Evolutionary conservation across 371 early-diverging fungal genomes (phyloP), one percentile per base, ranked within the genome.

Genomic region (Syncephalastrum sp.): DNA sequence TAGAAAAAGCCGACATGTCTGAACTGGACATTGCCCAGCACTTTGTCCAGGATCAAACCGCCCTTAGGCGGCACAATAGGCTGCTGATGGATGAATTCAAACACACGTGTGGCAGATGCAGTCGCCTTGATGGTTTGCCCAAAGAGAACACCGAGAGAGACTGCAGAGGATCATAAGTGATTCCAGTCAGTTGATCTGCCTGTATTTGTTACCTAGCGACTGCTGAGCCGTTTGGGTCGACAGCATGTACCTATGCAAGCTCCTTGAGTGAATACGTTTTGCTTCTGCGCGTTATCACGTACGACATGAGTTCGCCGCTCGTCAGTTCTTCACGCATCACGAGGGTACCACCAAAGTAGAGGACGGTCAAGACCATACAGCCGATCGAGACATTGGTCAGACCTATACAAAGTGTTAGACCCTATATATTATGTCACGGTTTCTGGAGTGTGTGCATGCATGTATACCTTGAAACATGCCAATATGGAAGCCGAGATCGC

Each of bases 181-280:
- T 6, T 53, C 14, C 3, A 47, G 49, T n/a, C 42, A 53, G 21
- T 38, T 12, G n/a, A 42, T 44, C 38, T 41, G 24, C 27, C 17
- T 19, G 6, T 13, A n/a, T 16, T 15, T 14, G 24, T 51, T 68
- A 73, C 84, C 87, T 23, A 91, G 68, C 5, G 93, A 85, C 47
- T 81, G 77, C 53, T 92, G 91, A 0, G 91, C 85, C 7, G 82
- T 82, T 66, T 93, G 91, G 3, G 86, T 87, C 4, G 91, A 85
- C 2, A 91, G 65, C 87, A 91, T 81, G 59, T 88, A 92, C 0
- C 69, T 72, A 55, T 16, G 24, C 19, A 56, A 61, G 49, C 38
- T 47, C 21, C n/a, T 45, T 15, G 41, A 42, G 7, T 5, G 14
- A 38, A 15, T 10, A 23, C 15, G 17, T 47, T 38, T 38, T 19